Conservation (phyloP, 2,329 filamentous ascomycete genomes). For the Trichoderma atrobrunneum region DNA sequence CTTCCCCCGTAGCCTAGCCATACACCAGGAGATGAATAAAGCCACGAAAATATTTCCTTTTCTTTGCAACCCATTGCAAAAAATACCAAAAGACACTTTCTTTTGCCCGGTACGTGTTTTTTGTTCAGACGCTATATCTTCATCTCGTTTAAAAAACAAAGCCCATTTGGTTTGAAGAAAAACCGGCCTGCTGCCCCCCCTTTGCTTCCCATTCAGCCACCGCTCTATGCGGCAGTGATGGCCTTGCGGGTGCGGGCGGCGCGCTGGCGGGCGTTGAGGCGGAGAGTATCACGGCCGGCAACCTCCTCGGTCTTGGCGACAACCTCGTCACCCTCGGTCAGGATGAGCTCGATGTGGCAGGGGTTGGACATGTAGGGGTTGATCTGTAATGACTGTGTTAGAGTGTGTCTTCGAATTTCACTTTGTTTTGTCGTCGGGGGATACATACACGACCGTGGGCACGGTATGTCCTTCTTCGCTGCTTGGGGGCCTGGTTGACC, state of each 20-base stretch:
- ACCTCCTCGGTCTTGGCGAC: slow-evolving; percentile 93
- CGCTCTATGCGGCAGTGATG: slow-evolving; percentile 60
- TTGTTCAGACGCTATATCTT: neutral
- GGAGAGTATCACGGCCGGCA: slow-evolving; percentile 60
- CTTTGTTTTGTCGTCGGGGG: neutral
- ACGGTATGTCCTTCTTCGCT: slow-evolving; percentile 98
- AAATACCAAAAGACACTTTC: slow-evolving; percentile 18
- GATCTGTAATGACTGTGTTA: slow-evolving; percentile 62
- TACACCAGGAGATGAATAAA: slow-evolving; percentile 40
- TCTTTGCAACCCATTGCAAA: slow-evolving; percentile 21
- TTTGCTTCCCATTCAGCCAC: neutral
- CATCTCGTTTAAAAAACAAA: slow-evolving; percentile 6
- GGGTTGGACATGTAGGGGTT: slow-evolving; percentile 99
- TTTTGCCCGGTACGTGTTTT: neutral
- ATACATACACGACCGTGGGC: slow-evolving; percentile 97
- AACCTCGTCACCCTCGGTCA: slow-evolving; percentile 94
- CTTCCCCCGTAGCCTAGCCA: slow-evolving; percentile 36
- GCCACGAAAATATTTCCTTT: slow-evolving; percentile 31
- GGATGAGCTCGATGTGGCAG: slow-evolving; percentile 99
- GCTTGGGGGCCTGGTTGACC: slow-evolving; percentile 99
- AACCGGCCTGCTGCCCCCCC: neutral
- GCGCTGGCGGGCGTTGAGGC: slow-evolving; percentile 89
- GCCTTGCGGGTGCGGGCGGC: slow-evolving; percentile 65
- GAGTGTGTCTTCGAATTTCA: neutral
- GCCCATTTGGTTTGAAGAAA: neutral